Conservation (phyloP, 345 rosid genomes). For the Hypericum perforatum region DNA sequence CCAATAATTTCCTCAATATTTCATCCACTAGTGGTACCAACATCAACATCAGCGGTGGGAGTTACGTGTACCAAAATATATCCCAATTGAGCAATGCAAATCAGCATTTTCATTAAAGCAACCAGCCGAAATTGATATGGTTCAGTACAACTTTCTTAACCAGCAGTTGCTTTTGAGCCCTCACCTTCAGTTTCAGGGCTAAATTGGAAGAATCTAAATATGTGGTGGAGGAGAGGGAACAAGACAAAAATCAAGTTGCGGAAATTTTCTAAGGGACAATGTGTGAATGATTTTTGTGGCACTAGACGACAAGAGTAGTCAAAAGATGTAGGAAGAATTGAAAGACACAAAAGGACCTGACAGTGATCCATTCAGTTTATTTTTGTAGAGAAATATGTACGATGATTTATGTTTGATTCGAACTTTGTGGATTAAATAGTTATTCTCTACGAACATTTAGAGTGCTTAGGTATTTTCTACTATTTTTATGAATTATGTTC, state of each 20-base stretch:
- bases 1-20: constrained; percentile 8
- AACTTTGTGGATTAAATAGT: too few relatives aligned
- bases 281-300: too few relatives aligned
- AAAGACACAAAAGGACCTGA: too few relatives aligned
- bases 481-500: too few relatives aligned
- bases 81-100: constrained; percentile 36
- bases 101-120: constrained; percentile 38
- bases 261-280: neutral
- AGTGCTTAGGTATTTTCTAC: too few relatives aligned
- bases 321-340: too few relatives aligned
- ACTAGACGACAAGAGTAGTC: too few relatives aligned
- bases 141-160: constrained; percentile 35
- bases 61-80: constrained; percentile 39
- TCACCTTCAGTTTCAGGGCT: constrained; percentile 48
- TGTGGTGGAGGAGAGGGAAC: neutral
- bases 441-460: too few relatives aligned
- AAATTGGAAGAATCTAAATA: constrained; percentile 7
- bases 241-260: neutral
- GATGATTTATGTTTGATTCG: too few relatives aligned
- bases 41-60: constrained; percentile 10
- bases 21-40: neutral
- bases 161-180: constrained; percentile 47
- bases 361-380: too few relatives aligned
- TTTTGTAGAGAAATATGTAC: too few relatives aligned
- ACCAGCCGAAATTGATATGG: constrained; percentile 22